Evolutionary conservation across 2,329 filamentous ascomycete genomes (phyloP).

Genomic region (Penicillium sp.): DNA sequence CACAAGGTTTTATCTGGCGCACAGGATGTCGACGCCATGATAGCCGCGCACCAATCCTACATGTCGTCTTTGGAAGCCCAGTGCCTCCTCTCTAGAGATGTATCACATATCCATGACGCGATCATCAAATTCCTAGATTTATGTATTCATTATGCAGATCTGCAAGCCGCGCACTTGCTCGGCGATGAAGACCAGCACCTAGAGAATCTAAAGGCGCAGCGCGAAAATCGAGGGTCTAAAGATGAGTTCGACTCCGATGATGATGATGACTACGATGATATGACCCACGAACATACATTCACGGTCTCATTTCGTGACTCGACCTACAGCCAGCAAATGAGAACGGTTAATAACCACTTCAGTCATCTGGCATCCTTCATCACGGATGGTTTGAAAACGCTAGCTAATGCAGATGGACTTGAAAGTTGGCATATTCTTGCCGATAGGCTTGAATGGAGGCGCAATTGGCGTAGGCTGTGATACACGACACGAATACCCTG

Average conservation of each 20-base stretch:
- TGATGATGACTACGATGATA: conserved; percentile 29
- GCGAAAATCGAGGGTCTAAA: neutral
- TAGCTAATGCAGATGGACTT: conserved; percentile 71
- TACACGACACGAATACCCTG: conserved; percentile 4
- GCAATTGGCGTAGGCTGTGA: conserved; percentile 10
- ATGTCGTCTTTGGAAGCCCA: conserved; percentile 63
- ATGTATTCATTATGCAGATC: conserved; percentile 65
- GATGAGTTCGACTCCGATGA: conserved; percentile 22
- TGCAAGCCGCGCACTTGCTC: conserved; percentile 46
- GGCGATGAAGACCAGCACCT: conserved; percentile 18
- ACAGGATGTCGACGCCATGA: conserved; percentile 78
- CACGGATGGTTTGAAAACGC: conserved; percentile 67
- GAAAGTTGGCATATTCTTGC: conserved; percentile 76
- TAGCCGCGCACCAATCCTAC: conserved; percentile 64
- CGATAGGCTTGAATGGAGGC: conserved; percentile 66
- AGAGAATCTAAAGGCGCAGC: neutral
- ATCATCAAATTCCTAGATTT: conserved; percentile 76
- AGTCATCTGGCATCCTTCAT: conserved; percentile 68
- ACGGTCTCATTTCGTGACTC: conserved; percentile 37
- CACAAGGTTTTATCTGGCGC: conserved; percentile 56
- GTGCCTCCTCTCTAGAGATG: conserved; percentile 65
- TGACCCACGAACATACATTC: conserved; percentile 42
- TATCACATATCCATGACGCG: conserved; percentile 68
- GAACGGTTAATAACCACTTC: conserved; percentile 61
- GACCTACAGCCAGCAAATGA: conserved; percentile 55